Percentiles rank a stretch among this genome's conserved stretches.
Conservation (phyloP, 768 basidiomycete species). For the Hirschioporus abietinus region DNA sequence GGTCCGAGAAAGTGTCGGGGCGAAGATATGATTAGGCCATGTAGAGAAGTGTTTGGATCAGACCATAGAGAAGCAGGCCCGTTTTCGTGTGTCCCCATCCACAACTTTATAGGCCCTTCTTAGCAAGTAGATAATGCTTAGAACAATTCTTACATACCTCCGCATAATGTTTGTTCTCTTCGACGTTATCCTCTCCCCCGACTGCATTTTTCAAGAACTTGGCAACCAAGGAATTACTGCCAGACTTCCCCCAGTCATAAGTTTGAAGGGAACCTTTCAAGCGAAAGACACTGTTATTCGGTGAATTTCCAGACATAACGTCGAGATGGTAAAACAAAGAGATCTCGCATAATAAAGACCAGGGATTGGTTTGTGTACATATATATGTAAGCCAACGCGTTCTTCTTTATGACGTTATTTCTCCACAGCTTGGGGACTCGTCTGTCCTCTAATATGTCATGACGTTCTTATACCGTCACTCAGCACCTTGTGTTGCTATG, state of each 20-base stretch:
- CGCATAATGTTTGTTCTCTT: conserved; percentile 46
- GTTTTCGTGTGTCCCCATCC: conserved; percentile 57
- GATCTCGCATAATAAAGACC: not conserved
- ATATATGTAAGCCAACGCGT: not conserved
- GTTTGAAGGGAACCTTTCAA: conserved; percentile 29
- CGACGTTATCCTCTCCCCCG: conserved; percentile 23
- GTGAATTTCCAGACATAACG: not conserved
- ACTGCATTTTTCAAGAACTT: conserved; percentile 31
- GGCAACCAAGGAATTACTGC: conserved; percentile 41
- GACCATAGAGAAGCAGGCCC: conserved; percentile 36
- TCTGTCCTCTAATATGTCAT: too few relatives aligned
- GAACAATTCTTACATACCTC: conserved; percentile 31
- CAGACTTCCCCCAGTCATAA: conserved; percentile 52
- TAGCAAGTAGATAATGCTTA: not conserved
- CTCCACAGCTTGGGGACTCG: not conserved
- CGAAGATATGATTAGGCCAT: conserved; percentile 27
- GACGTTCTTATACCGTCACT: too few relatives aligned
- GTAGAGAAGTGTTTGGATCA: conserved; percentile 22
- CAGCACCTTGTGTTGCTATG: too few relatives aligned
- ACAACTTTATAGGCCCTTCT: conserved; percentile 31
- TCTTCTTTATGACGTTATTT: not conserved
- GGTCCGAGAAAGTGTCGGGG: conserved; percentile 28
- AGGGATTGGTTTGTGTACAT: not conserved
- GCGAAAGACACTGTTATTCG: conserved; percentile 15
- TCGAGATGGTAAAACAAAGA: not conserved